phyloP scores from a whole-genome alignment of 805 yeast genomes.

The Lipomyces yamadae region DNA sequence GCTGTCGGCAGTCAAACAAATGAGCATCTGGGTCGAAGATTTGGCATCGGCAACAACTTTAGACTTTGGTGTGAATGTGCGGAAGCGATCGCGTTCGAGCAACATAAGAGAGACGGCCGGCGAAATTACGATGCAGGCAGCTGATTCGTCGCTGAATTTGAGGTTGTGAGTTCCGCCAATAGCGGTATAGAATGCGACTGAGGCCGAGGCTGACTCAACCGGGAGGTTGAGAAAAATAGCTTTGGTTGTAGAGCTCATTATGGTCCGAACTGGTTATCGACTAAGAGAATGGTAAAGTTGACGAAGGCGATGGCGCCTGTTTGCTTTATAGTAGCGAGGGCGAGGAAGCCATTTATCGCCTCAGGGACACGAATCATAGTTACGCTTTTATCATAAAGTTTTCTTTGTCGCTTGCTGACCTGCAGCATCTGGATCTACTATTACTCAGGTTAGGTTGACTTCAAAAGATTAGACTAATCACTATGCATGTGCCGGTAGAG shows the following conservation, averaged over 20 bases:
- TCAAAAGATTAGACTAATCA: no score
- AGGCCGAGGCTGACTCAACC: conserved; percentile 11
- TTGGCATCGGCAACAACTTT: conserved; percentile 9
- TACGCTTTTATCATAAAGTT: no score
- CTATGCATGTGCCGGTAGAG: no score
- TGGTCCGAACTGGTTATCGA: background rate
- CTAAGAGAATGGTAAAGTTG: no score
- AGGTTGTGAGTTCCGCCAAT: conserved; percentile 11
- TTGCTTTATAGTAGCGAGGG: no score
- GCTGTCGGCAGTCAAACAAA: conserved; percentile 9
- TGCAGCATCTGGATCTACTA: no score
- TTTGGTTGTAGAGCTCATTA: conserved; percentile 11
- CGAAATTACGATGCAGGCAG: conserved; percentile 4
- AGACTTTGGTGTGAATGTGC: conserved; percentile 1
- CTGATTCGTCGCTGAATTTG: conserved; percentile 9
- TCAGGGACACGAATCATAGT: no score
- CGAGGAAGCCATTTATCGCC: no score
- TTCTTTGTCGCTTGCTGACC: no score
- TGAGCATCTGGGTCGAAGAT: conserved; percentile 16
- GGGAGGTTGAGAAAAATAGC: conserved; percentile 10
- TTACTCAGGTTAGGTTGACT: no score
- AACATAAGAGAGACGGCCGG: conserved; percentile 7
- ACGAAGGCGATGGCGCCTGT: no score
- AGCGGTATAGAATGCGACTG: conserved; percentile 7
- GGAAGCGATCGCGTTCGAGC: conserved; percentile 3